Conservation (phyloP, 2,329 filamentous ascomycete species). For the Aspergillus sojae region DNA sequence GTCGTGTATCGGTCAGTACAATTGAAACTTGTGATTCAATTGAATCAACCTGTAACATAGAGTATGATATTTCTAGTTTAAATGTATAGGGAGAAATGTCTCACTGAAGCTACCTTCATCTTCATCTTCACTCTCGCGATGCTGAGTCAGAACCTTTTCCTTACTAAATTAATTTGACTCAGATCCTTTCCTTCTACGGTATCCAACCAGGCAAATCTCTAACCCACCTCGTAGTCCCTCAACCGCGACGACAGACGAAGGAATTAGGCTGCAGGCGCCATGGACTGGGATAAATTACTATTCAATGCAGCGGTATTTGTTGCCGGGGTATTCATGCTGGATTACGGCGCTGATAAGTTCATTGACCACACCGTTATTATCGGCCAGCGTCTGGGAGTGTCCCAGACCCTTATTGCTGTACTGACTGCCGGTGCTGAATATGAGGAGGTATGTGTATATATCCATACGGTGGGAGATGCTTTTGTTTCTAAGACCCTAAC, state of each 20-base stretch:
- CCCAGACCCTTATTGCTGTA: constrained; percentile 53
- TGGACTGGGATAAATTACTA: background rate
- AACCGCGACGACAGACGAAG: background rate
- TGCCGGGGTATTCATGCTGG: constrained; percentile 52
- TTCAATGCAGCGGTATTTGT: constrained; percentile 23
- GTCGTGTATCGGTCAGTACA: too few relatives aligned
- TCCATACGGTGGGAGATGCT: background rate
- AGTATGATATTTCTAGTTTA: too few relatives aligned
- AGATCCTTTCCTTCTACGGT: too few relatives aligned
- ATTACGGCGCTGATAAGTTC: constrained; percentile 57
- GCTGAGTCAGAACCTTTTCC: background rate
- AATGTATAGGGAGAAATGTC: too few relatives aligned
- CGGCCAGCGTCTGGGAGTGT: constrained; percentile 48
- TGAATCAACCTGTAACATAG: too few relatives aligned
- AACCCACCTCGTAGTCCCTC: background rate
- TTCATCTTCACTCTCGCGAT: background rate
- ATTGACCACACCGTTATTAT: constrained; percentile 55
- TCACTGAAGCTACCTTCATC: too few relatives aligned
- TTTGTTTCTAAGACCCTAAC: background rate
- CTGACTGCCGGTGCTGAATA: constrained; percentile 59
- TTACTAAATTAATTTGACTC: background rate
- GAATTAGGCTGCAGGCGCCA: background rate
- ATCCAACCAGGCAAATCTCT: background rate
- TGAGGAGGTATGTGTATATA: constrained; percentile 50
- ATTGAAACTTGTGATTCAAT: too few relatives aligned